Base-by-base conservation (phyloP, 345 rosid species). In the Leavenworthia alabamica region DNA sequence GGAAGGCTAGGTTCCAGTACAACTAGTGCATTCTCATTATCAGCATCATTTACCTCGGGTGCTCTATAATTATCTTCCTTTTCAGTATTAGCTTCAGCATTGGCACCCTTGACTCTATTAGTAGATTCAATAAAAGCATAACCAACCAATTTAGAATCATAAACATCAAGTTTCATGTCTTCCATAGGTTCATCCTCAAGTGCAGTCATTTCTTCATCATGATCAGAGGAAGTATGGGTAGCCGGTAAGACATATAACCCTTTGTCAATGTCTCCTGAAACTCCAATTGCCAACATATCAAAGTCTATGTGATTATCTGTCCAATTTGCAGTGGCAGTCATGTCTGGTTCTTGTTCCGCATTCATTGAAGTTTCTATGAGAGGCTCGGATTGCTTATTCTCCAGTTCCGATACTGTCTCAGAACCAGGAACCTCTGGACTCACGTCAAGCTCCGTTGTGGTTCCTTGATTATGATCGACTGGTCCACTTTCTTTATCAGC, bases 31-130 rank as follows among this genome's bases (percentile, higher is more conserved):
- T 40, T 45, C 32, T 43, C 72, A 56, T 16, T 49, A 73, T 46
- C 77, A 64, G 41, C 64, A 36, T 49, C 43, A 78, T 15, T 70
- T 50, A 29, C 53, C 64, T 68, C 74, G 39, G 63, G 60, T 60
- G 47, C 60, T 39, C 41, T 60, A 54, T 55, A 66, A 45, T 26
- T 19, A 50, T 70, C 70, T 50, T 72, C 67, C 27, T 24, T 39
- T 67, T 74, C 73, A 12, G 56, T 36, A 53, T 73, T 58, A 26
- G 69, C 72, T 66, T 70, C 70, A 22, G 14, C 60, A 63, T 33
- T 58, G 27, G 42, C 77, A 39, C 58, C 64, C 24, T 45, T 62
- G 68, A n/a, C n/a, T n/a, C 60, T 55, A 46, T 37, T 31, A 56
- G 20, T 16, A 19, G 60, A 9, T 14, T 73, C 64, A 33, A 46